Evolutionary conservation across 495 filamentous ascomycete species (phyloP).

Genomic region (Cercophora scortea): DNA sequence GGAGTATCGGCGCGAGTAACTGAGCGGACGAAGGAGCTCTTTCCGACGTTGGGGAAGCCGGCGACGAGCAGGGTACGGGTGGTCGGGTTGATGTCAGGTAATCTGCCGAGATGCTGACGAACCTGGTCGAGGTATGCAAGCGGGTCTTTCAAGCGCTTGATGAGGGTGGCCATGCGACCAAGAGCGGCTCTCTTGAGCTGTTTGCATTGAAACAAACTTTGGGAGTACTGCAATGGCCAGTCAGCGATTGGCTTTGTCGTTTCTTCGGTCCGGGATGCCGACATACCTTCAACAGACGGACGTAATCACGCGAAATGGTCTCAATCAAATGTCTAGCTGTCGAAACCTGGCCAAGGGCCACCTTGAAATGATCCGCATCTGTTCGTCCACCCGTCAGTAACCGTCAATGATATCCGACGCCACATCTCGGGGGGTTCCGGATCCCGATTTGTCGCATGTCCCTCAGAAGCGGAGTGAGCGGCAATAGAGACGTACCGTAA

Average conservation of each 20-base stretch:
- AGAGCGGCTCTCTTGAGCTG: conserved; percentile 44
- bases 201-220: conserved; percentile 70
- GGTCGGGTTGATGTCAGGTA: conserved; percentile 96
- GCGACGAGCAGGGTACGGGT: conserved; percentile 91
- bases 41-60: conserved; percentile 96
- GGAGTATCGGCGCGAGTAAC: conserved; percentile 95
- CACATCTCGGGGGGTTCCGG: too few relatives aligned
- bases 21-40: conserved; percentile 86
- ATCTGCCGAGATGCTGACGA: conserved; percentile 91
- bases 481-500: conserved; percentile 37
- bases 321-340: conserved; percentile 96
- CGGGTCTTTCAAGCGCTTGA: conserved; percentile 85
- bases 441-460: too few relatives aligned
- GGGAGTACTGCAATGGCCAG: conserved; percentile 59
- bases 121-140: conserved; percentile 96
- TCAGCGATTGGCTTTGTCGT: conserved; percentile 16
- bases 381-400: conserved; percentile 50
- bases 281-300: conserved; percentile 57
- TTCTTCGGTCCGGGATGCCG: not conserved
- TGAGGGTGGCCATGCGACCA: conserved; percentile 95
- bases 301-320: conserved; percentile 89
- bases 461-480: too few relatives aligned
- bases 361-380: conserved; percentile 93
- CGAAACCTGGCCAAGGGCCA: conserved; percentile 90
- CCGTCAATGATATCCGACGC: too few relatives aligned